Base-by-base conservation (phyloP, 2,329 filamentous ascomycete species). In the Nothophaeocryptopus gaeumannii region DNA sequence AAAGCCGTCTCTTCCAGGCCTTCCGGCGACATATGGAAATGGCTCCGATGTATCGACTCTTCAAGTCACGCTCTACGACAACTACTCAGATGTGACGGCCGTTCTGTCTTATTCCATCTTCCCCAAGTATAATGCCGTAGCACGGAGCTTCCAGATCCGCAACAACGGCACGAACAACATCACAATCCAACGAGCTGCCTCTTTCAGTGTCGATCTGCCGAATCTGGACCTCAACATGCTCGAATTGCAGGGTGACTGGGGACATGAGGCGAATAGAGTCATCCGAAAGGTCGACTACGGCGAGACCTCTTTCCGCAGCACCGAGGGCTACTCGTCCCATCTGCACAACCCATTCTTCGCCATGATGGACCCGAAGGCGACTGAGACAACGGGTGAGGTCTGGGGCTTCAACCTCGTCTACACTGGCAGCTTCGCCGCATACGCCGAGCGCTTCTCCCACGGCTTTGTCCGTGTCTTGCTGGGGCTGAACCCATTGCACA, bases 371-470 rank as follows among this genome's bases (percentile, higher is more conserved):
- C 77, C 81, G 0, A 71, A 70, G 0, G 80, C 82, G 0, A 85
- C 82, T 1, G 82, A 86, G 58, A 75, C 76, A 0, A 72, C 75
- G 2, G 83, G 83, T 1, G 76, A 84, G 33, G 81, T 79, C 5
- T 85, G 80, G 74, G 83, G 81, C 0, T 85, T 85, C 64, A 83
- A 80, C 1, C 73, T 85, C 2, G 72, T 86, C 13, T 86, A 84
- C 64, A 81, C 80, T 0, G 83, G 83, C 2, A 84, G 81, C 0
- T 85, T 84, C 57, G 70, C 75, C 1, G 79, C 78, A 0, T 76
- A 81, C n/a, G 75, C 84, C 0, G 82, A 85, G 58, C 80, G 80
- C 46, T 77, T 78, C 51, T 82, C 82, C 0, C 80, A 84, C 34
- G 82, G 82, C 0, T 73, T 81, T 50, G 80, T 81, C 0, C 78